phyloP scores from a whole-genome alignment of 2,329 filamentous ascomycete genomes.

The Xylariales sp. region DNA sequence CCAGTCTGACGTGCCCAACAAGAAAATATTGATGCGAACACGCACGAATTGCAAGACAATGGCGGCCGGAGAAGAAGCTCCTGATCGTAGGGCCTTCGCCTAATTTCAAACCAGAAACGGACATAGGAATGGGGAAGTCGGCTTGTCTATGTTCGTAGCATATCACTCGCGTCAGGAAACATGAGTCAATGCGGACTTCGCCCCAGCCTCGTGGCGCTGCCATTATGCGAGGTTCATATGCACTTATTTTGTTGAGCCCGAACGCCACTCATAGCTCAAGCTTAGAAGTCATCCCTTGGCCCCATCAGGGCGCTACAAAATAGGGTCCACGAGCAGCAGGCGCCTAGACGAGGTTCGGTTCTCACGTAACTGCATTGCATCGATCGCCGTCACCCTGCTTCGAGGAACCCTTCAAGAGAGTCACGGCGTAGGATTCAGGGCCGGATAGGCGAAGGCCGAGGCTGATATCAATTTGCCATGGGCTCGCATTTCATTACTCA shows the following conservation, averaged over 20 bases:
- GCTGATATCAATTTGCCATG: constrained; percentile 67
- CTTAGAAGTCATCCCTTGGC: constrained; percentile 74
- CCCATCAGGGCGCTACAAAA: constrained; percentile 65
- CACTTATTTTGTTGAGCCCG: constrained; percentile 69
- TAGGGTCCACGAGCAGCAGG: constrained; percentile 74
- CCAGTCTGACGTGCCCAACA: not conserved
- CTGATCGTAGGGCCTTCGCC: constrained; percentile 18
- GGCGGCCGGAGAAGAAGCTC: constrained; percentile 12
- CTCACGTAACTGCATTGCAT: constrained; percentile 77
- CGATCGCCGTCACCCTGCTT: constrained; percentile 71
- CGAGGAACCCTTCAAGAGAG: constrained; percentile 68
- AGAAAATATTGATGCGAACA: constrained; percentile 1
- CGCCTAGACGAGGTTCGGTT: constrained; percentile 83
- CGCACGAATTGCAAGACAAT: constrained; percentile 16
- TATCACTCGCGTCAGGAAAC: constrained; percentile 16
- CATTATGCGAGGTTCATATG: constrained; percentile 66
- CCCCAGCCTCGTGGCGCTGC: constrained; percentile 71
- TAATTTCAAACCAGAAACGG: constrained; percentile 11
- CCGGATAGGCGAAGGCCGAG: constrained; percentile 70
- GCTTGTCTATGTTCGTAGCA: constrained; percentile 3
- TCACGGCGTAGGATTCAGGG: constrained; percentile 72
- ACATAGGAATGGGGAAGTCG: constrained; percentile 19
- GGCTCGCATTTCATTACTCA: constrained; percentile 74
- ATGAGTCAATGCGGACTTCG: constrained; percentile 70
- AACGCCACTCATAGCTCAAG: constrained; percentile 73